phyloP scores from a whole-genome alignment of 495 filamentous ascomycete genomes.

The Podospora pseudoanserina region DNA sequence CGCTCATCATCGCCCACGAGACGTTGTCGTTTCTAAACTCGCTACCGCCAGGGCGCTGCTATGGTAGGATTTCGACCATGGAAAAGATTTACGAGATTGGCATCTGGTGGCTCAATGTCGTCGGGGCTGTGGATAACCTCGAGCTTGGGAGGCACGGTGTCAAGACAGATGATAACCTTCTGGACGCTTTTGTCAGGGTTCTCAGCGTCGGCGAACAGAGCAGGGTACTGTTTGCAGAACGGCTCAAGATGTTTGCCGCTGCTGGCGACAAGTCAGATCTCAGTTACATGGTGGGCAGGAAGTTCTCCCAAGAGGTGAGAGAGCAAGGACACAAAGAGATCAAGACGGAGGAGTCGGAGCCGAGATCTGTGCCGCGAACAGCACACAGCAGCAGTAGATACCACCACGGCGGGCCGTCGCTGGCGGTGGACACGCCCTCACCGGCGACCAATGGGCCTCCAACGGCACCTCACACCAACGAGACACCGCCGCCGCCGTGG shows the following conservation, averaged over 20 bases:
- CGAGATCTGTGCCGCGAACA: neutral
- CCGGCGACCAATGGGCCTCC: neutral
- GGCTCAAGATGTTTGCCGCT: neutral
- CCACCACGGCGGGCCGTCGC: no score
- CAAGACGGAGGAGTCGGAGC: neutral
- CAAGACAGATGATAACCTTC: neutral
- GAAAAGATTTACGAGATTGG: conserved; percentile 55
- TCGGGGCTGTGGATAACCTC: conserved; percentile 20
- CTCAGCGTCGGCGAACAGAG: neutral
- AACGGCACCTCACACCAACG: neutral
- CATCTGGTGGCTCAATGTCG: conserved; percentile 51
- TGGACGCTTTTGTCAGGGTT: neutral
- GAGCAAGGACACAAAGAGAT: neutral
- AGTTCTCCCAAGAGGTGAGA: neutral
- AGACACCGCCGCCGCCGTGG: neutral
- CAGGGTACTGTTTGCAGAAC: neutral
- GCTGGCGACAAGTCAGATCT: neutral
- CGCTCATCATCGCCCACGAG: neutral
- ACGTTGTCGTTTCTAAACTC: neutral
- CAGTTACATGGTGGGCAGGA: neutral
- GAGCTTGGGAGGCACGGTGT: conserved; percentile 7
- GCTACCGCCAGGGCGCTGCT: conserved; percentile 34
- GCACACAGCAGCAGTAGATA: neutral
- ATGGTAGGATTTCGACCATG: conserved; percentile 36
- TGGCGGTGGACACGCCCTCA: neutral